Evolutionary conservation across 352 stramenopile genomes (phyloP).

Genomic region (Peronospora destructor): DNA sequence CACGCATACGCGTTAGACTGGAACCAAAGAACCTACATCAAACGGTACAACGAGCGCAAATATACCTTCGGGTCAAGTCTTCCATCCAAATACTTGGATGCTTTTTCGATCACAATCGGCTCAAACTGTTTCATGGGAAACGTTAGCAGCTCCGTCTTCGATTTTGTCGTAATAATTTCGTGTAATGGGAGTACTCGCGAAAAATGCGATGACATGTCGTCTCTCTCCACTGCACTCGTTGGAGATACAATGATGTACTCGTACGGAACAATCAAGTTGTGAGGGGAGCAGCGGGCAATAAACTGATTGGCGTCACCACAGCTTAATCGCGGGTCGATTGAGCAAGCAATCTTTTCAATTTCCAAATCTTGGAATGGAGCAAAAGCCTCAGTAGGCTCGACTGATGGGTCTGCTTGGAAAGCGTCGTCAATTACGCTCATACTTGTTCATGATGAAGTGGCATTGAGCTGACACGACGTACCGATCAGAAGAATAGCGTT

Average conservation of each 20-base stretch:
- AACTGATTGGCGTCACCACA: slow-evolving; percentile 85
- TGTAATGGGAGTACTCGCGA: slow-evolving; percentile 63
- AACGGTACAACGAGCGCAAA: neutral
- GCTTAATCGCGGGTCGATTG: slow-evolving; percentile 71
- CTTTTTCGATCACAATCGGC: slow-evolving; percentile 60
- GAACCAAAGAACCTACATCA: neutral
- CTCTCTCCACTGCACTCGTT: slow-evolving; percentile 8
- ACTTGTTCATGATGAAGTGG: neutral
- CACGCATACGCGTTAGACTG: neutral
- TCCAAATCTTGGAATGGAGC: slow-evolving; percentile 45
- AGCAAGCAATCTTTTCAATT: slow-evolving; percentile 73
- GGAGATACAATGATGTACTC: slow-evolving; percentile 43
- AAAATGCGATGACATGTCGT: slow-evolving; percentile 53
- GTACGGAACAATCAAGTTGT: slow-evolving; percentile 56
- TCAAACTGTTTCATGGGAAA: slow-evolving; percentile 65
- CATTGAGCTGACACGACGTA: slow-evolving; percentile 15
- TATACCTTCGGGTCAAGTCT: slow-evolving; percentile 60
- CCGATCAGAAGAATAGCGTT: slow-evolving; percentile 71
- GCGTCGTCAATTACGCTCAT: neutral
- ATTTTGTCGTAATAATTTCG: slow-evolving; percentile 59
- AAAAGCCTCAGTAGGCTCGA: slow-evolving; percentile 49
- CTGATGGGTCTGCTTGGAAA: slow-evolving; percentile 39
- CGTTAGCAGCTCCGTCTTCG: slow-evolving; percentile 65
- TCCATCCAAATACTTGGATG: slow-evolving; percentile 81
- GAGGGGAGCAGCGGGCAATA: slow-evolving; percentile 66